Base-by-base conservation (phyloP, 331 rosid species). In the Arachis monticola region DNA sequence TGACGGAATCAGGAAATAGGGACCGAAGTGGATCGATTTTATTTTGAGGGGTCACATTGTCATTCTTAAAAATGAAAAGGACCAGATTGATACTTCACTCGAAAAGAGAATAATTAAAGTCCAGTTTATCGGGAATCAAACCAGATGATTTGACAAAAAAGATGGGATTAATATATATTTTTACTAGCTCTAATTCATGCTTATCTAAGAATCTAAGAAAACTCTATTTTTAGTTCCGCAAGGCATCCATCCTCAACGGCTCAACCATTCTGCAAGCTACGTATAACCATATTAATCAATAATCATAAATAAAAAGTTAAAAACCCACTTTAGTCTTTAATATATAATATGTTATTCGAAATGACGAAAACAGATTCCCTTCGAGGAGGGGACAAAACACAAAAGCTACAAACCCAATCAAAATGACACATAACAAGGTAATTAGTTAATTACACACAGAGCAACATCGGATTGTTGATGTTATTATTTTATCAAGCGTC, bases 341-440 rank as follows among this genome's bases (percentile, higher is more conserved):
- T 6, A 5, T 60, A 17, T 4, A 60, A 52, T 61, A 17, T 17
- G 40, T 27, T 52, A 44, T n/a, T 10, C 9, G 1, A 1, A 41
- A 50, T 17, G 22, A 17, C 22, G 22, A 17, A 17, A 17, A 27
- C 8, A 73, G 66, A 72, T n/a, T 35, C 81, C 75, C 14, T 67
- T 30, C 4, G 10, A 59, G 48, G 64, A 51, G 45, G 53, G 8
- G 46, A 60, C 35, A 12, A 79, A 58, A 62, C 22, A 17, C 22
- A 17, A 17, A 17, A 17, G 48, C 10, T 8, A 67, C 17, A 8
- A 0, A 12, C 27, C 22, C 32, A 65, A n/a, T 2, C 56, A 47
- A 72, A 56, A 63, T n/a, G n/a, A 40, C 51, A 10, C 31, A 62
- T 55, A 77, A 35, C 4, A 48, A 51, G 7, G 59, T 53, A 5